A percentile compares a stretch with the other conserved stretches of the same genome.
Evolutionary conservation across 768 basidiomycete genomes (phyloP).

Genomic region (Lactarius evosmus): DNA sequence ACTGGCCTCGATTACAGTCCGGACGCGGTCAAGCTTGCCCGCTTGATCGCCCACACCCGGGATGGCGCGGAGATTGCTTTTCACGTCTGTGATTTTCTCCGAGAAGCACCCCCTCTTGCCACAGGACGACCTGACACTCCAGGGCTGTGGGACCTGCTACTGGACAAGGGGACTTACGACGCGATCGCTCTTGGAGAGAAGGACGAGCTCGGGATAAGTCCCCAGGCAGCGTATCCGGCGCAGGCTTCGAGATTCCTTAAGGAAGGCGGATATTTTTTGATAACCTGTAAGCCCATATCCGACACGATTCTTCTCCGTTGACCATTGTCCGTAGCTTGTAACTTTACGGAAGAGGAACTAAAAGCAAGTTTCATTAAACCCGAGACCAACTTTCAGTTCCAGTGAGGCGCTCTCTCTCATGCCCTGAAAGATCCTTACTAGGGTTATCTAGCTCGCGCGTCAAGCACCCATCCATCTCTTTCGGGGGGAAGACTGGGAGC

Average conservation of each 20-base stretch:
- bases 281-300: constrained; percentile 59
- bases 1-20: constrained; percentile 76
- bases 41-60: constrained; percentile 49
- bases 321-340: constrained; percentile 48
- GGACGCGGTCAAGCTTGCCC: constrained; percentile 64
- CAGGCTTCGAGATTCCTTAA: constrained; percentile 56
- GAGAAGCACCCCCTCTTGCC: constrained; percentile 44
- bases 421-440: neutral
- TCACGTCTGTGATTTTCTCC: constrained; percentile 61
- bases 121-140: constrained; percentile 25
- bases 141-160: constrained; percentile 63
- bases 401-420: constrained; percentile 46
- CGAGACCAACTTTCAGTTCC: constrained; percentile 53
- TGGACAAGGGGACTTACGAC: constrained; percentile 90
- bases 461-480: constrained; percentile 67
- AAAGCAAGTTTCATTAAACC: constrained; percentile 47
- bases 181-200: constrained; percentile 72
- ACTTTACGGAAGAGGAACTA: constrained; percentile 80
- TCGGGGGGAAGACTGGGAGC: constrained; percentile 76
- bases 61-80: constrained; percentile 48
- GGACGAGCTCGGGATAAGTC: constrained; percentile 50
- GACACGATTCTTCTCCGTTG: neutral
- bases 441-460: constrained; percentile 58
- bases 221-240: constrained; percentile 56
- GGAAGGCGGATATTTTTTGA: constrained; percentile 67